phyloP scores from a whole-genome alignment of 2,329 filamentous ascomycete genomes.

The Aschersonia sp. region DNA sequence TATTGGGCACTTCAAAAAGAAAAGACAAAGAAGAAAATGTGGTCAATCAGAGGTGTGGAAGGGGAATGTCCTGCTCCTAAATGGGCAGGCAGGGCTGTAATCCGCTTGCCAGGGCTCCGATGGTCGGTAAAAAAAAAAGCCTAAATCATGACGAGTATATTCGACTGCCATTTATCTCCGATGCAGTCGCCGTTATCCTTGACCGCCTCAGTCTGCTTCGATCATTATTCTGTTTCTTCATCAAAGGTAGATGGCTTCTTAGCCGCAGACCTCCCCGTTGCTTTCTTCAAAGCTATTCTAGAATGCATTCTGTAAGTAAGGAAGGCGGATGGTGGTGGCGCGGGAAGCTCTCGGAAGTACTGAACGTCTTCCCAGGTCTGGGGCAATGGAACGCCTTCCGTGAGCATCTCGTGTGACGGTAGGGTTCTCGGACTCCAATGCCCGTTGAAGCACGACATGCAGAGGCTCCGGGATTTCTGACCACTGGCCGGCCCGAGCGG shows the following conservation, averaged over 20 bases:
- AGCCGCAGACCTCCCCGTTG: background rate
- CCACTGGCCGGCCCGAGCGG: slow-evolving; percentile 43
- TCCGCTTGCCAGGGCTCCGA: too few relatives aligned
- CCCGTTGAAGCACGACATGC: slow-evolving; percentile 34
- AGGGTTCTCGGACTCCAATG: slow-evolving; percentile 23
- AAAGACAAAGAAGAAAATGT: too few relatives aligned
- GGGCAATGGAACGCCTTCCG: background rate
- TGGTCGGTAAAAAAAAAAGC: too few relatives aligned
- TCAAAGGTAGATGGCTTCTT: background rate
- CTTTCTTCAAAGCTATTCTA: background rate
- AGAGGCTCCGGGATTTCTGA: slow-evolving; percentile 40
- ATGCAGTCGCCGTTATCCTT: too few relatives aligned
- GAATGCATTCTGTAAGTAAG: slow-evolving; percentile 3
- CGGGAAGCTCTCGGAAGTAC: slow-evolving; percentile 1
- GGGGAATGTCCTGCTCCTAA: too few relatives aligned
- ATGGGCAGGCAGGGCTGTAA: too few relatives aligned
- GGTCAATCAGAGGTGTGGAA: too few relatives aligned
- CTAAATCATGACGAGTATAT: too few relatives aligned
- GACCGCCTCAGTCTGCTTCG: too few relatives aligned
- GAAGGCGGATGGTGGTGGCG: slow-evolving; percentile 3
- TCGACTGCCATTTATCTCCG: too few relatives aligned
- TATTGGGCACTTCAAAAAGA: too few relatives aligned
- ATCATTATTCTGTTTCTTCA: too few relatives aligned
- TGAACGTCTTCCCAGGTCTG: background rate
- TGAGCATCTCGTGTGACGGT: slow-evolving; percentile 1